Base-by-base conservation (phyloP, 768 basidiomycete species). In the Lentinula lateritia region DNA sequence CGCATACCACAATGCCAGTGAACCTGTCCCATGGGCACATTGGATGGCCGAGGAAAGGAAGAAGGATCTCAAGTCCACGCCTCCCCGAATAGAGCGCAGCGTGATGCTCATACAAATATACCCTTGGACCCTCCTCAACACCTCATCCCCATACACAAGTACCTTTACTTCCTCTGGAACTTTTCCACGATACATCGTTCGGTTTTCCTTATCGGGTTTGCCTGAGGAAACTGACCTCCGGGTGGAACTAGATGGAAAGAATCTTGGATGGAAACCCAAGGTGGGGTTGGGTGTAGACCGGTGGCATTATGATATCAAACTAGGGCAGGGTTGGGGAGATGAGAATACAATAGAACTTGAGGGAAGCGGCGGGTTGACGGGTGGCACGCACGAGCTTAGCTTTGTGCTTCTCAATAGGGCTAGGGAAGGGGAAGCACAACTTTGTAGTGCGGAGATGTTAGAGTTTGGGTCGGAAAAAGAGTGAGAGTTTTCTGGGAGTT, bases 81-180 rank as follows among this genome's bases (percentile, higher is more conserved):
- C 7, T n/a, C 71, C 73, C 3, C 81, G 80, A 8, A 74, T 85
- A 32, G 88, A 92, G 68, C 86, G 87, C 42, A 85, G 87, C 0
- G 79, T 83, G 2, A 92, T 92, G 87, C 85, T 88, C 0, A 72
- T 90, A 70, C 91, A 92, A 64, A 77, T 72, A 12, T 92, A 93
- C 68, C 81, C 90, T 0, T 92, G 91, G 90, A 82, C 84, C 6
- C 69, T 90, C 60, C 82, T 92, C 34, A 87, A 90, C 64, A 78
- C 76, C 0, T 78, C 80, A 28, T 70, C 73, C 9, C 76, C 88
- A 6, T 91, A 87, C 85, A 74, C 81, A n/a, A 70, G 78, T 38
- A 74, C 71, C 28, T 92, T 92, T 68, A 70, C 68, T 12, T 89
- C 90, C 3, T 84, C 88, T 3, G 90, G 90, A 3, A 67, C 69